These are phyloP conservation scores for Elongisporangium prolatum DNA, from an alignment of 352 stramenopile genomes.

Conservation along the genomic window DNA sequence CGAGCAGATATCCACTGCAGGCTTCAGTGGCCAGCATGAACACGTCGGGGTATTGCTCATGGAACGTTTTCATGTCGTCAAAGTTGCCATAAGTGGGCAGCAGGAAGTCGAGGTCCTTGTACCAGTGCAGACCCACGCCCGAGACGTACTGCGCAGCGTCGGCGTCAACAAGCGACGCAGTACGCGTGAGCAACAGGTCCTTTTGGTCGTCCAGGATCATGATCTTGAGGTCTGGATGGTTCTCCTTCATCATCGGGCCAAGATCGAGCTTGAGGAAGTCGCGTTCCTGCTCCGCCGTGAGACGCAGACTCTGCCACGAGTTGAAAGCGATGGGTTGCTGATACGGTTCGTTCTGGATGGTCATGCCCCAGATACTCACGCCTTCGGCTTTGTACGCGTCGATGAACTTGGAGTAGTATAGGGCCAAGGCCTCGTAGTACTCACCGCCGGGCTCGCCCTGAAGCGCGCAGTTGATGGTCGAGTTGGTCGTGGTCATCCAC, in stretches of 20 bases:
- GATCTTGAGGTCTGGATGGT: conserved; percentile 80
- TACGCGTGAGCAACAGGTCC: conserved; percentile 37
- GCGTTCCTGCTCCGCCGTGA: conserved; percentile 31
- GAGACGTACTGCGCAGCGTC: conserved; percentile 70
- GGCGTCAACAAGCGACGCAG: conserved; percentile 34
- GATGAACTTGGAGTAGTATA: conserved; percentile 89
- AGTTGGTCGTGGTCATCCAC: conserved; percentile 85
- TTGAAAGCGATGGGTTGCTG: conserved; percentile 23
- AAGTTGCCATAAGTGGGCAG: conserved; percentile 40
- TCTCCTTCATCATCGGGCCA: conserved; percentile 49
- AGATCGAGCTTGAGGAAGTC: conserved; percentile 80
- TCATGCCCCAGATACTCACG: conserved; percentile 76
- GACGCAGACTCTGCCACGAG: conserved; percentile 53
- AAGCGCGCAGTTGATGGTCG: conserved; percentile 49
- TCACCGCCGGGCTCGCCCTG: conserved; percentile 44
- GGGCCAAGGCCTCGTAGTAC: conserved; percentile 71
- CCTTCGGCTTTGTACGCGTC: conserved; percentile 71
- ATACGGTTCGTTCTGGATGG: conserved; percentile 83
- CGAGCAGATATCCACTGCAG: conserved; percentile 60
- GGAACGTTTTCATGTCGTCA: conserved; percentile 39
- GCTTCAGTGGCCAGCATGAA: conserved; percentile 84
- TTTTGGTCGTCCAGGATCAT: conserved; percentile 87
- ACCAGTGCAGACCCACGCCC: conserved; percentile 87
- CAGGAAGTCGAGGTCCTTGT: conserved; percentile 62
- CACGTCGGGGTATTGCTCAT: conserved; percentile 51